A percentile compares a stretch with the other conserved stretches of the same genome.
Evolutionary conservation across 345 rosid species (phyloP).

Genomic region (Syzygium jambos): DNA sequence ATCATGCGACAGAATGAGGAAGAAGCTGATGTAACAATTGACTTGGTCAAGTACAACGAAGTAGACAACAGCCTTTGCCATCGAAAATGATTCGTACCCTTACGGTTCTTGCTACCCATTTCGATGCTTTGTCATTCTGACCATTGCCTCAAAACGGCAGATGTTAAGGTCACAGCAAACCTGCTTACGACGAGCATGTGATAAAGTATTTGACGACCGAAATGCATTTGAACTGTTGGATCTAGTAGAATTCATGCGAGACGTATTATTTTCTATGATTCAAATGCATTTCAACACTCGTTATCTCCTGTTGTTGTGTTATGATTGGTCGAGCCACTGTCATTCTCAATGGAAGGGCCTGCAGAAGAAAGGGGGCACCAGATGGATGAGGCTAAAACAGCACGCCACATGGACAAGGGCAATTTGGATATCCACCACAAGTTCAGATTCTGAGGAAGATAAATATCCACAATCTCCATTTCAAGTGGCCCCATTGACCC

Average conservation of each 20-base stretch:
- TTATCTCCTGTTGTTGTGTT: background rate
- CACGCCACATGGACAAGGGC: constrained; percentile 2
- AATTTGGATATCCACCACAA: constrained; percentile 36
- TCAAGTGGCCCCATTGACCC: background rate
- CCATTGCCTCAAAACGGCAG: background rate
- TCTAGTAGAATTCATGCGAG: background rate
- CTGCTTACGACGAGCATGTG: too few species aligned
- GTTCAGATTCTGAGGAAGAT: constrained; percentile 29
- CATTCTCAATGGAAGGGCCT: background rate
- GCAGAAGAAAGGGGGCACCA: background rate
- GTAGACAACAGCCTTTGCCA: background rate
- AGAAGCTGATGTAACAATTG: too few species aligned
- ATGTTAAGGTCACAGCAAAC: too few species aligned
- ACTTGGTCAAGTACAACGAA: background rate
- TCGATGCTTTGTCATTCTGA: background rate
- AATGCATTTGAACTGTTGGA: background rate
- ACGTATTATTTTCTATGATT: background rate
- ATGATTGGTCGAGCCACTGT: background rate
- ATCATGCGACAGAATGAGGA: background rate
- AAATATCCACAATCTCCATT: constrained; percentile 8
- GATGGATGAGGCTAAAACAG: constrained; percentile 1
- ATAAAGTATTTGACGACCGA: too few species aligned
- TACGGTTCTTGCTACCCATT: background rate
- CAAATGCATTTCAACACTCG: background rate
- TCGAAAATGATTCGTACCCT: background rate